Percentiles rank a stretch among this genome's conserved stretches.
phyloP scores from a whole-genome alignment of 2,329 filamentous ascomycete species.

The Colletotrichum navitas region DNA sequence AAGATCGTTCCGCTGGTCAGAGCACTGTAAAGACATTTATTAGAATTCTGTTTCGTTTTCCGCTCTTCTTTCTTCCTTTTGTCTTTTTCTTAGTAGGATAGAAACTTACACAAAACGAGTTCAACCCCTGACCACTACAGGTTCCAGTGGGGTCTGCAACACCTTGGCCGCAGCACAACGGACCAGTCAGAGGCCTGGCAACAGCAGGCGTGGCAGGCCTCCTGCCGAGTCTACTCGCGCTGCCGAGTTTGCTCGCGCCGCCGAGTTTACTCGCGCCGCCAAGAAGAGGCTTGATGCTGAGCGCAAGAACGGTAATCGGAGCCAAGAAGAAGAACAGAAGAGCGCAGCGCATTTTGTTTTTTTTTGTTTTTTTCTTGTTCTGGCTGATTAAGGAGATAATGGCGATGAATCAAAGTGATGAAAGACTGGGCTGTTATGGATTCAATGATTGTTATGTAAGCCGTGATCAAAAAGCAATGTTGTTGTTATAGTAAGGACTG shows the following conservation, averaged over 20 bases:
- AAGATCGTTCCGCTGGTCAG: not conserved
- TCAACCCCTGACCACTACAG: not conserved
- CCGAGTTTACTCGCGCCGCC: too few relatives aligned
- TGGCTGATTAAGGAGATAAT: not conserved
- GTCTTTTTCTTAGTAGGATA: not conserved
- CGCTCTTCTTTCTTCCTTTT: not conserved
- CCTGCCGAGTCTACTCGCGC: too few relatives aligned
- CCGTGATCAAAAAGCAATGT: not conserved
- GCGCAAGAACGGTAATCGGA: not conserved
- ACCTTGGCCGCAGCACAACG: not conserved
- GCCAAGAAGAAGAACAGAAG: not conserved
- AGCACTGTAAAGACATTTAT: not conserved
- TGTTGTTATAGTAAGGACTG: not conserved
- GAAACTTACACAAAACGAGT: not conserved
- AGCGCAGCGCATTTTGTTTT: too few relatives aligned
- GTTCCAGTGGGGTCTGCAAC: not conserved
- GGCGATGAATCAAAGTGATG: rapidly evolving
- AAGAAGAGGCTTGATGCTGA: not conserved
- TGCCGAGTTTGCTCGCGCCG: too few relatives aligned
- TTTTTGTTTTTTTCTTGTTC: not conserved
- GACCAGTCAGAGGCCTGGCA: not conserved
- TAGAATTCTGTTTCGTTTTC: not conserved
- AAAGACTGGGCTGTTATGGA: not conserved
- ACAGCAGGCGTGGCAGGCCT: not conserved
- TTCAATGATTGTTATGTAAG: too few relatives aligned